These are phyloP conservation scores for Coprinopsis strossmayeri DNA, from an alignment of 768 basidiomycete genomes.

Conservation along the genomic window DNA sequence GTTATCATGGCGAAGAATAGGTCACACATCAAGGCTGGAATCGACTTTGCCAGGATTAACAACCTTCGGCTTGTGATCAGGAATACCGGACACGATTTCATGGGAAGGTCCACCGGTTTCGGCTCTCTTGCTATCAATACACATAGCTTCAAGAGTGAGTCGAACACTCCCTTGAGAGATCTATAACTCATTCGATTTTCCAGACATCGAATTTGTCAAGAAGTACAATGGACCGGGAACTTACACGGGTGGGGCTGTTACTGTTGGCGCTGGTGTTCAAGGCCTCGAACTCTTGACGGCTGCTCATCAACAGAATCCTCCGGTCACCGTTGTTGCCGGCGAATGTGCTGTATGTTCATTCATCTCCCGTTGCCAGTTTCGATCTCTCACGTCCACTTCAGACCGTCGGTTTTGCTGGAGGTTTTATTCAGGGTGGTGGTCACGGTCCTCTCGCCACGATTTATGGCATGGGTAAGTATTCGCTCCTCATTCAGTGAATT, in stretches of 20 bases:
- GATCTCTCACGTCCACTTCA: background rate
- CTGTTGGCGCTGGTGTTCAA: slow-evolving; percentile 15
- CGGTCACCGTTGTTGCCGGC: slow-evolving; percentile 9
- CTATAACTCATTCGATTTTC: too few species aligned
- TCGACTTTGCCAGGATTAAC: slow-evolving; percentile 15
- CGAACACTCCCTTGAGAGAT: slow-evolving; percentile 12
- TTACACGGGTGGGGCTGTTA: slow-evolving; percentile 14
- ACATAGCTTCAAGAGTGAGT: slow-evolving; percentile 15
- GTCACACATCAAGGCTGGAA: slow-evolving; percentile 13
- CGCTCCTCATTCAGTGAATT: background rate
- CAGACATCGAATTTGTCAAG: slow-evolving; percentile 7
- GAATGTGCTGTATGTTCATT: slow-evolving; percentile 12
- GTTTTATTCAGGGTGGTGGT: slow-evolving; percentile 26
- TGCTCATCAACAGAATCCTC: slow-evolving; percentile 8
- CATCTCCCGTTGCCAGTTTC: background rate
- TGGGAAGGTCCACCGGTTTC: background rate
- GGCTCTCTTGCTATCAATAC: slow-evolving; percentile 9
- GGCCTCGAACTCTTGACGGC: slow-evolving; percentile 8
- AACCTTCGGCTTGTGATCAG: slow-evolving; percentile 18
- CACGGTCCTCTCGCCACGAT: slow-evolving; percentile 15
- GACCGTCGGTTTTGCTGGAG: slow-evolving; percentile 30
- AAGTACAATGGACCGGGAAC: slow-evolving; percentile 9
- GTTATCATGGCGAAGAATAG: slow-evolving; percentile 13
- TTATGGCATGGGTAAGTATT: slow-evolving; percentile 14
- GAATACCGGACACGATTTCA: slow-evolving; percentile 18